Base-by-base conservation (phyloP, 2,329 filamentous ascomycete species). In the Hymenoscyphus repandus region DNA sequence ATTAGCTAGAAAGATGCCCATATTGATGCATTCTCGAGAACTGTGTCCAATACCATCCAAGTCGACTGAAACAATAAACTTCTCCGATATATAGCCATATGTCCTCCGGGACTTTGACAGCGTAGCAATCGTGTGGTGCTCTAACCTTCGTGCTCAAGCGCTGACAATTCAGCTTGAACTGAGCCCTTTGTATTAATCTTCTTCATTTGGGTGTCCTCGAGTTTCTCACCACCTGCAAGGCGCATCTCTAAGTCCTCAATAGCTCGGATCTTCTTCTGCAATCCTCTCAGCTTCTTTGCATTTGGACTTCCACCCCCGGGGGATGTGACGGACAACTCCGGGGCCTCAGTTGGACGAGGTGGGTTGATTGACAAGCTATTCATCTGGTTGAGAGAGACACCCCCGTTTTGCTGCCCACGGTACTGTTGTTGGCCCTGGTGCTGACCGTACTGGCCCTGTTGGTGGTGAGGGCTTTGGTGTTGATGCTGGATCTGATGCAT, bases 201-300 rank as follows among this genome's bases (percentile, higher is more conserved):
- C 78, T 96, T 95, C 71, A 99, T 83, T 74, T 99, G 93, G 31
- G 93, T 99, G 66, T 96, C 92, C 73, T 99, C 93, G 54, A 99
- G 74, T 77, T 96, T 97, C 77, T 99, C 93, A 5, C 92, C 92
- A 32, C 86, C 85, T 2, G 92, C 93, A 59, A 91, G 83, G 50
- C 93, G 83, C 91, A 97, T 96, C 76, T 97, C 96, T 55, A 99
- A 74, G 68, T 99, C 93, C 67, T 99, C 93, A 66, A 99, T 99
- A 10, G 93, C 93, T 17, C 93, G 83, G 56, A 99, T 87, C 79
- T 99, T 99, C 81, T 99, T 99, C 68, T 96, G 79, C 56, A 99
- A 77, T 53, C 89, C 89, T 50, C 93, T 80, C 55, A 96, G 81
- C 76, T 97, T 99, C 82, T 97, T 99, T 40, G 95, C 90, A 55